phyloP scores from a whole-genome alignment of 2,329 filamentous ascomycete species.

The Beauveria asiatica region DNA sequence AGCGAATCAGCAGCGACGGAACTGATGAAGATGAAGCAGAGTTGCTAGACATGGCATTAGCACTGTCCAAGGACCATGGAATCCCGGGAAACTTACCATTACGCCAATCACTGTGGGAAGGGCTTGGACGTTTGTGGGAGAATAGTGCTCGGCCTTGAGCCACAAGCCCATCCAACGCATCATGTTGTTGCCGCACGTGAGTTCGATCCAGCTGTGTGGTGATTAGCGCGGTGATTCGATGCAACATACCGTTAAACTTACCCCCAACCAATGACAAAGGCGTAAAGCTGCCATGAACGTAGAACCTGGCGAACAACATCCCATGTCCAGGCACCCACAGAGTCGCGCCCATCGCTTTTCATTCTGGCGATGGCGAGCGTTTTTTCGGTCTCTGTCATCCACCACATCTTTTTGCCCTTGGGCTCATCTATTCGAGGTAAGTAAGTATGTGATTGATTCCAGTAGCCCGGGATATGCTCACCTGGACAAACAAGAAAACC shows the following conservation, averaged over 20 bases:
- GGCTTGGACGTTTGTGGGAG: slow-evolving; percentile 2
- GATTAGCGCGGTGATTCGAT: not conserved
- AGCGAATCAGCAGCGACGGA: slow-evolving; percentile 8
- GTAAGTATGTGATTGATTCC: not conserved
- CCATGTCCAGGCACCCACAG: slow-evolving; percentile 7
- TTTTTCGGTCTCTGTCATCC: slow-evolving; percentile 11
- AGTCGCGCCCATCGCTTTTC: slow-evolving; percentile 8
- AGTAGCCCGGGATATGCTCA: not conserved
- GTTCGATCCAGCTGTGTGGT: not conserved
- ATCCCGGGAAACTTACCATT: not conserved
- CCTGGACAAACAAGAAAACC: slow-evolving; percentile 10
- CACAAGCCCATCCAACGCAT: slow-evolving; percentile 12
- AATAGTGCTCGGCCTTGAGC: not conserved
- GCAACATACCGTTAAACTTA: not conserved
- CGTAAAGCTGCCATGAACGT: slow-evolving; percentile 12
- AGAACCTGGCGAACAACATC: slow-evolving; percentile 3
- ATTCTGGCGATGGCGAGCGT: not conserved
- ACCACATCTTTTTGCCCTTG: slow-evolving; percentile 11
- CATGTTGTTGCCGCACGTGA: slow-evolving; percentile 11
- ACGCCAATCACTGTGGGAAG: slow-evolving; percentile 4
- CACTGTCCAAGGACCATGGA: no score
- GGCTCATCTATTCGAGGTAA: slow-evolving; percentile 4
- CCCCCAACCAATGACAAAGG: slow-evolving; percentile 12
- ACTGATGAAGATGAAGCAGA: slow-evolving; percentile 10
- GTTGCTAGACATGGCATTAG: slow-evolving; percentile 1